phyloP scores from a whole-genome alignment of 208 protist species.

The Spongospora subterranea region DNA sequence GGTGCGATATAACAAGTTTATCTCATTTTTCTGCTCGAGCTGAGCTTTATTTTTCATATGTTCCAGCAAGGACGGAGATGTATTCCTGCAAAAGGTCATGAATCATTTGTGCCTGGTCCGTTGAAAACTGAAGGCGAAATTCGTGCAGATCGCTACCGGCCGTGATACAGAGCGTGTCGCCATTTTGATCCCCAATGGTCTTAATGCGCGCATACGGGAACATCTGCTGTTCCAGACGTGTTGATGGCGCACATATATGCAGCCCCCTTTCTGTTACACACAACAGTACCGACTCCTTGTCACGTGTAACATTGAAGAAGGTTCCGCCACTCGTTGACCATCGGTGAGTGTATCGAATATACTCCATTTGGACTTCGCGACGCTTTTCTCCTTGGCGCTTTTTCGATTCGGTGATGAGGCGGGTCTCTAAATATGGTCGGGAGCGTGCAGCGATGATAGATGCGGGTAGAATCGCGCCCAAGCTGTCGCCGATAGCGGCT shows the following conservation, averaged over 20 bases:
- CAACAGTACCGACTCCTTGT: not conserved
- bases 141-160: conserved; percentile 20
- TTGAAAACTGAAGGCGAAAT: conserved; percentile 24
- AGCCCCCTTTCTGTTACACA: conserved; percentile 34
- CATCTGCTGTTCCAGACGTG: not conserved
- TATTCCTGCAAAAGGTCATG: conserved; percentile 37
- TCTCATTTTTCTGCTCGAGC: no score
- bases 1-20: no score
- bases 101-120: conserved; percentile 7
- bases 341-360: conserved; percentile 1
- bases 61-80: not conserved
- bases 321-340: not conserved
- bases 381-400: not conserved
- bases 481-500: not conserved
- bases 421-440: not conserved
- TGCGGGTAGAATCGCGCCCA: not conserved
- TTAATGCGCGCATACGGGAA: conserved; percentile 50
- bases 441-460: not conserved
- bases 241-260: not conserved
- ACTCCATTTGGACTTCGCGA: conserved; percentile 26
- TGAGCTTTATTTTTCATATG: no score
- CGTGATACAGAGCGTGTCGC: not conserved
- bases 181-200: not conserved
- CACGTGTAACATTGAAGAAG: not conserved
- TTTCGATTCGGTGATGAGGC: not conserved